Percentiles rank a stretch among this genome's conserved stretches.
Conservation (phyloP, 345 rosid genomes). For the Citrus sp. region DNA sequence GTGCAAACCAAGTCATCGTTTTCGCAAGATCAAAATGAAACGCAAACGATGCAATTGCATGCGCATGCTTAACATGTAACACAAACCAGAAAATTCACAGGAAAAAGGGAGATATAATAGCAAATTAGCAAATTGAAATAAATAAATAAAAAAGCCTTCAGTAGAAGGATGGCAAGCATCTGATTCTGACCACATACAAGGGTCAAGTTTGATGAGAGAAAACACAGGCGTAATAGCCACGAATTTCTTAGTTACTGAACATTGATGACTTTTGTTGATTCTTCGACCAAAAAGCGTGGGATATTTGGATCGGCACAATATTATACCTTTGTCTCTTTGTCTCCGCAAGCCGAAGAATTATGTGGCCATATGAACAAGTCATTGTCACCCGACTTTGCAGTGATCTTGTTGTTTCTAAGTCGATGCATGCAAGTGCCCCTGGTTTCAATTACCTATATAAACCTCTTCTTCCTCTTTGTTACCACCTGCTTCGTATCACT, state of each 20-base stretch:
- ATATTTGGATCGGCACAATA: neutral
- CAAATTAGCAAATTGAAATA: too few relatives aligned
- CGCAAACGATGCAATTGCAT: too few relatives aligned
- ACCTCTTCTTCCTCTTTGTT: neutral
- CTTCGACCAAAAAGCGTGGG: slow-evolving; percentile 16
- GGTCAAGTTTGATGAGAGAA: neutral
- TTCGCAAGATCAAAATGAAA: too few relatives aligned
- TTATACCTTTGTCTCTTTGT: neutral
- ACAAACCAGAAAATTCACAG: neutral
- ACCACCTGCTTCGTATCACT: neutral
- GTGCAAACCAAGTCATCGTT: neutral
- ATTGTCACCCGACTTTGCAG: neutral
- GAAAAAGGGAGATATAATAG: neutral
- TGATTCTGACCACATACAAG: neutral
- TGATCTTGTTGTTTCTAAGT: slow-evolving; percentile 6
- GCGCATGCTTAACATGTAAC: too few relatives aligned
- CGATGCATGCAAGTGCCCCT: too few relatives aligned
- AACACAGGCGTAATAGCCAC: slow-evolving; percentile 5
- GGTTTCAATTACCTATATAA: neutral
- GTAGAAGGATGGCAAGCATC: neutral
- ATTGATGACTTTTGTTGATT: slow-evolving; percentile 6
- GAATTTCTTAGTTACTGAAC: slow-evolving; percentile 7
- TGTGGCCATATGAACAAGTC: neutral
- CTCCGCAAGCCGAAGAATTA: neutral
- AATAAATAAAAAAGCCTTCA: neutral